phyloP scores from a whole-genome alignment of 164 flowering plant species.

The grape (Vitis vinifera) region ASM3070453v1 NC_081813.1:22725001-22725500 shows the following conservation, averaged over 20 bases:
- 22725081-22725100: conserved; percentile 3
- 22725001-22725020: too few species aligned
- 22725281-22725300: too few species aligned
- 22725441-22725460: conserved; percentile 73
- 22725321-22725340: too few species aligned
- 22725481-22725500: conserved; percentile 94
- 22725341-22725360: too few species aligned
- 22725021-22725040: too few species aligned
- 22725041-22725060: too few species aligned
- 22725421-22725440: conserved; percentile 89
- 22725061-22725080: not conserved
- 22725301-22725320: too few species aligned
- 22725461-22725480: conserved; percentile 96
- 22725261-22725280: too few species aligned
- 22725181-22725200: conserved; percentile 94
- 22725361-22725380: not conserved
- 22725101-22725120: conserved; percentile 88
- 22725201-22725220: conserved; percentile 95
- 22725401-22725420: conserved; percentile 89
- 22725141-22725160: conserved; percentile 97
- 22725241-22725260: too few species aligned
- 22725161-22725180: conserved; percentile 85
- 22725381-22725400: not conserved
- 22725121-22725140: conserved; percentile 99
- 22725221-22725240: conserved; percentile 27